Evolutionary conservation across 352 stramenopile genomes (phyloP).

Genomic region (Phytophthora pseudosyringae): DNA sequence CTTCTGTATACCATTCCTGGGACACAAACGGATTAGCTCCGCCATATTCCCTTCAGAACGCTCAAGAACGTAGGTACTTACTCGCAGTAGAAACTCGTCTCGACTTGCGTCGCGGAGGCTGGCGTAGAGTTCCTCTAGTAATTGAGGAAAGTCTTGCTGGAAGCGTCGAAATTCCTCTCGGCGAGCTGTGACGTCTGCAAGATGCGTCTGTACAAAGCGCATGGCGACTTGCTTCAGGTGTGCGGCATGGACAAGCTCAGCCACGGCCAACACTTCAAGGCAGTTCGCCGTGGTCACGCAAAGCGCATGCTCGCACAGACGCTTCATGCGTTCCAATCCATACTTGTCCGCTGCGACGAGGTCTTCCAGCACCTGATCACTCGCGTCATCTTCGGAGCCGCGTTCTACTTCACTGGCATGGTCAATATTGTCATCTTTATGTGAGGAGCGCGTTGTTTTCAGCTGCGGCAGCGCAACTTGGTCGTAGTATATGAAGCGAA

Average conservation of each 20-base stretch:
- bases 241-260: constrained; percentile 60
- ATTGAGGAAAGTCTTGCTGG: constrained; percentile 40
- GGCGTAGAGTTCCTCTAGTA: constrained; percentile 55
- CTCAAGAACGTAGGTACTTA: constrained; percentile 19
- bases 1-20: constrained; percentile 52
- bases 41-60: background rate
- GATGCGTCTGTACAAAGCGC: constrained; percentile 40
- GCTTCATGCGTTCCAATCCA: constrained; percentile 74
- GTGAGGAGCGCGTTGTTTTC: background rate
- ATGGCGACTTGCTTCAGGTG: constrained; percentile 66
- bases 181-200: constrained; percentile 33
- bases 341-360: constrained; percentile 80
- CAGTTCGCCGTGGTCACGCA: constrained; percentile 53
- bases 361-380: constrained; percentile 69
- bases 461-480: constrained; percentile 29
- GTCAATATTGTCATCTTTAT: no score
- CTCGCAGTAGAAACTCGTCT: constrained; percentile 41
- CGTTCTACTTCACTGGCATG: constrained; percentile 7
- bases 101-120: constrained; percentile 35
- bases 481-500: constrained; percentile 83
- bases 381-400: constrained; percentile 20
- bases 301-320: constrained; percentile 62
- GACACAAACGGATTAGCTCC: constrained; percentile 4
- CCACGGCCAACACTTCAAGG: constrained; percentile 65
- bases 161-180: constrained; percentile 41